Conservation (phyloP, 140 eudicot genomes). For the Erigeron philadelphicus region DNA sequence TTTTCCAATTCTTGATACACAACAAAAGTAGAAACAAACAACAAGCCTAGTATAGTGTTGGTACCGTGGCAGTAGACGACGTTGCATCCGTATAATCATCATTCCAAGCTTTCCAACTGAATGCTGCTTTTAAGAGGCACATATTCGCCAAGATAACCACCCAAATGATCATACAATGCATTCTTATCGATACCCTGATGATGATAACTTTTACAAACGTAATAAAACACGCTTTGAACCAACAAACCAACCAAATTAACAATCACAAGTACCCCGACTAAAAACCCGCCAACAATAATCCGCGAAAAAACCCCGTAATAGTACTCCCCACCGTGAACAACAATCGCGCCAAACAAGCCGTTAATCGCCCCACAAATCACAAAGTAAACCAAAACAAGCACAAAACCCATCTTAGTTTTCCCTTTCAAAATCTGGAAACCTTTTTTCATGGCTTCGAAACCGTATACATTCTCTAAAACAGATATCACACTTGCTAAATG, state of each 20-base stretch:
- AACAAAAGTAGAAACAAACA: conserved; percentile 22
- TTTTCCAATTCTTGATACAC: conserved; percentile 21
- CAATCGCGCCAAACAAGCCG: conserved; percentile 57
- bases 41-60: conserved; percentile 9
- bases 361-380: conserved; percentile 63
- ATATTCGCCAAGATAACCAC: conserved; percentile 89
- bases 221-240: conserved; percentile 90
- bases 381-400: conserved; percentile 58
- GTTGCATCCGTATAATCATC: conserved; percentile 2
- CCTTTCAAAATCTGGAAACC: conserved; percentile 71
- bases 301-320: conserved; percentile 47
- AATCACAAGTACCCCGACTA: conserved; percentile 79
- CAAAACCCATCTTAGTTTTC: conserved; percentile 43
- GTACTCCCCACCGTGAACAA: conserved; percentile 67
- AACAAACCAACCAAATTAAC: conserved; percentile 75
- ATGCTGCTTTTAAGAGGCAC: conserved; percentile 93
- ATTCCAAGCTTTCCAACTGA: conserved; percentile 86
- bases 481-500: conserved; percentile 82
- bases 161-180: conserved; percentile 78
- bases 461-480: conserved; percentile 72
- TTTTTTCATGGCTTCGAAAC: conserved; percentile 68
- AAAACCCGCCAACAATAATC: conserved; percentile 80
- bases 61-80: background rate
- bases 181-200: conserved; percentile 75
- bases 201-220: conserved; percentile 87